A percentile compares a stretch with the other conserved stretches of the same genome.
Evolutionary conservation across 176 grass and related monocot species (phyloP).

Genomic region (Bromus sterilis): DNA sequence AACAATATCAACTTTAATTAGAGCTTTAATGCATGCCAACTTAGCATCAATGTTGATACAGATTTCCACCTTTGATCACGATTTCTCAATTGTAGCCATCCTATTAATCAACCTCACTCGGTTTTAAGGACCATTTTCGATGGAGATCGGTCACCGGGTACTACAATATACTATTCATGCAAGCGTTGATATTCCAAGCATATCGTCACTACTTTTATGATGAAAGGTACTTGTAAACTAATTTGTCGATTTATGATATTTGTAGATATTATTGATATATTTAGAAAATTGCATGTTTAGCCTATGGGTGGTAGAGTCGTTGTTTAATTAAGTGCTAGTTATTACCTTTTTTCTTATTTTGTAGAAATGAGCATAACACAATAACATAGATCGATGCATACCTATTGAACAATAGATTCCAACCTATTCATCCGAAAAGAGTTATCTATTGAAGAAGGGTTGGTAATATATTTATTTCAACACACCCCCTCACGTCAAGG

Average conservation of each 20-base stretch:
- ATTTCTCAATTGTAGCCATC: neutral
- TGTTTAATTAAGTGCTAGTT: too few species aligned
- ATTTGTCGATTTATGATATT: neutral
- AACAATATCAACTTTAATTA: neutral
- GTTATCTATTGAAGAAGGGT: too few species aligned
- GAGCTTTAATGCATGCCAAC: neutral
- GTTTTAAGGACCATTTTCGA: neutral
- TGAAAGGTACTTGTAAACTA: neutral
- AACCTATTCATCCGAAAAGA: too few species aligned
- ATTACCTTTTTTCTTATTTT: too few species aligned
- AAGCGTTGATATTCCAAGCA: neutral
- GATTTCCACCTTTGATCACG: neutral
- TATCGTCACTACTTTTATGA: neutral
- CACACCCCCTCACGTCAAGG: too few species aligned
- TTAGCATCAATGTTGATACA: neutral
- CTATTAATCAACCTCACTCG: neutral
- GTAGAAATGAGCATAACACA: too few species aligned
- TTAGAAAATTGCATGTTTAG: neutral
- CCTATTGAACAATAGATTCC: too few species aligned
- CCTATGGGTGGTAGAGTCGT: neutral
- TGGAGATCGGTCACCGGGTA: slow-evolving; percentile 3
- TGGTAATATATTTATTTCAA: too few species aligned
- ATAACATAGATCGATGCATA: too few species aligned
- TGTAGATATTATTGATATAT: neutral
- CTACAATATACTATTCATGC: neutral